Percentiles rank a stretch among this genome's conserved stretches.
These are phyloP conservation scores for Dimargaris xerosporica DNA, from an alignment of 192 early-diverging fungal species.

Conservation along the genomic window DNA sequence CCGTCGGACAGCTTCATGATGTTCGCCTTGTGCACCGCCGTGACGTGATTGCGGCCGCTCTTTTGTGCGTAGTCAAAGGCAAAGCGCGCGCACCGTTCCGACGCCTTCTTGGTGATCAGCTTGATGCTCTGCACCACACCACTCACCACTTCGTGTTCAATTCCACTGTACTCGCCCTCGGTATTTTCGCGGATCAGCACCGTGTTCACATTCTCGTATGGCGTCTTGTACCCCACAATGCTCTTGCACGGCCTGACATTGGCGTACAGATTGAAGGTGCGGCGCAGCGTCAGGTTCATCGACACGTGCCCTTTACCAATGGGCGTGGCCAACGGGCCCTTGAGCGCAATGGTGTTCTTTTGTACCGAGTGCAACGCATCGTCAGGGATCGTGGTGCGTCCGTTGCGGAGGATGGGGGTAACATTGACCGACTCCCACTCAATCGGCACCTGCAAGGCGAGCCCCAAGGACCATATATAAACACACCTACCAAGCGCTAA, in stretches of 20 bases:
- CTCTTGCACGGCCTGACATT: constrained; percentile 97
- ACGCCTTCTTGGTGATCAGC: constrained; percentile 93
- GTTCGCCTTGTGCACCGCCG: constrained; percentile 97
- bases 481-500: too few relatives aligned
- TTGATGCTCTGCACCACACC: constrained; percentile 99
- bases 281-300: constrained; percentile 70
- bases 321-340: constrained; percentile 93
- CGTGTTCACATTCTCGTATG: constrained; percentile 91
- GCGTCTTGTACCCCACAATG: constrained; percentile 92
- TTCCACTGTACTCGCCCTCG: constrained; percentile 99
- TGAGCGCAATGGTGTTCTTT: constrained; percentile 93
- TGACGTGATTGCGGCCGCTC: constrained; percentile 83
- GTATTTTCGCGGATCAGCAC: constrained; percentile 99
- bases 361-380: constrained; percentile 80
- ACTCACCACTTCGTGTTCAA: constrained; percentile 89
- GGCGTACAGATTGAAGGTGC: constrained; percentile 96
- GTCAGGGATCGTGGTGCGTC: constrained; percentile 86
- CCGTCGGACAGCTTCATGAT: constrained; percentile 95
- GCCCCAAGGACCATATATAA: too few relatives aligned
- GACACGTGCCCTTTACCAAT: constrained; percentile 99
- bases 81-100: constrained; percentile 79
- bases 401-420: constrained; percentile 80
- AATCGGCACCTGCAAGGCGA: constrained; percentile 51
- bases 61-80: constrained; percentile 87
- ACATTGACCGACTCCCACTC: constrained; percentile 94